These are phyloP conservation scores for Eucommia ulmoides DNA, from an alignment of 257 asterid genomes.

Conservation along the genomic window DNA sequence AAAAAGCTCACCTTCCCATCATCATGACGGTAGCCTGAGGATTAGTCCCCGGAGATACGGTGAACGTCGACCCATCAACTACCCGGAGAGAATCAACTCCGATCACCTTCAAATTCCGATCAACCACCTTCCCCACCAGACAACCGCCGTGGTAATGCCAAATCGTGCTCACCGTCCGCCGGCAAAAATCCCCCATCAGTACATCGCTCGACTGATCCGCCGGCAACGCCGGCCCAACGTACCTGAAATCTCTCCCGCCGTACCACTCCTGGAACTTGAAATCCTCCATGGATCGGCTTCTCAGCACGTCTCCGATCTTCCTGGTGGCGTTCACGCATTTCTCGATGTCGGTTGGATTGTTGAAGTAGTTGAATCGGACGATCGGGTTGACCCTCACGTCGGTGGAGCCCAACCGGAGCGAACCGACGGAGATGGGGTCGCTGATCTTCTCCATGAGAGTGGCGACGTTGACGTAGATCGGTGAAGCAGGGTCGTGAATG, in stretches of 20 bases:
- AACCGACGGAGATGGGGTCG: slow-evolving; percentile 67
- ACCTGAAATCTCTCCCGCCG: slow-evolving; percentile 56
- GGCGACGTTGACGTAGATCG: slow-evolving; percentile 63
- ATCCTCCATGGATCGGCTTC: slow-evolving; percentile 45
- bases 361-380: slow-evolving; percentile 73
- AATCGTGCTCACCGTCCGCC: slow-evolving; percentile 69
- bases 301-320: slow-evolving; percentile 44
- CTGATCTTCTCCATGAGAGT: slow-evolving; percentile 77
- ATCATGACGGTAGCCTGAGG: slow-evolving; percentile 91
- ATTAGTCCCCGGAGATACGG: slow-evolving; percentile 80
- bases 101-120: slow-evolving; percentile 36
- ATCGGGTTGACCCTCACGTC: slow-evolving; percentile 57
- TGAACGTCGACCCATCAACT: slow-evolving; percentile 65
- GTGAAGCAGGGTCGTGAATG: slow-evolving; percentile 27
- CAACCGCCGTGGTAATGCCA: slow-evolving; percentile 99
- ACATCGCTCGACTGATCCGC: slow-evolving; percentile 34
- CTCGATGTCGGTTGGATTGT: slow-evolving; percentile 34
- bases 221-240: slow-evolving; percentile 63
- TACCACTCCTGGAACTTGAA: slow-evolving; percentile 44
- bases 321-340: slow-evolving; percentile 61
- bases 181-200: slow-evolving; percentile 57
- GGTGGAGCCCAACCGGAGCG: slow-evolving; percentile 62
- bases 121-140: slow-evolving; percentile 69
- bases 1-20: slow-evolving; percentile 70
- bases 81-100: slow-evolving; percentile 58